These are phyloP conservation scores for Tetrapyrgos nigripes DNA, from an alignment of 1,284 basidiomycete species.

Conservation along the genomic window DNA sequence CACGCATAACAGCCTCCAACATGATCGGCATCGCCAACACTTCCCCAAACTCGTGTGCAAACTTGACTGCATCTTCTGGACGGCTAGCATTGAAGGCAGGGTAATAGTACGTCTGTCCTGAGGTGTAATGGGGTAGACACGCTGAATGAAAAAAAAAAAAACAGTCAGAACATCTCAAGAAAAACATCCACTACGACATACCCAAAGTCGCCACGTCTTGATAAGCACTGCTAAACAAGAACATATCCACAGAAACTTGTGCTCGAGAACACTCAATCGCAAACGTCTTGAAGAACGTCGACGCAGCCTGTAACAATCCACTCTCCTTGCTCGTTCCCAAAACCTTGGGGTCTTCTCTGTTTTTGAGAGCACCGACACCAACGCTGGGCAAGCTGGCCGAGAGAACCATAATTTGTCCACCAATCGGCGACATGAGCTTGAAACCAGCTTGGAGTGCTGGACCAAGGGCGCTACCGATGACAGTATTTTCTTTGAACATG, in stretches of 20 bases:
- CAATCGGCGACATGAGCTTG: slow-evolving; percentile 88
- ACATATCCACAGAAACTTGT: slow-evolving; percentile 99
- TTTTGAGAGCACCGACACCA: slow-evolving; percentile 93
- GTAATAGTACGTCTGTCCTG: slow-evolving; percentile 98
- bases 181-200: slow-evolving; percentile 35
- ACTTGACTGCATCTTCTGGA: slow-evolving; percentile 96
- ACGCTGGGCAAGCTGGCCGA: slow-evolving; percentile 88
- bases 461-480: slow-evolving; percentile 94
- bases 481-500: slow-evolving; percentile 96
- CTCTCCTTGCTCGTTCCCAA: slow-evolving; percentile 91
- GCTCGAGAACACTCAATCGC: slow-evolving; percentile 98
- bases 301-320: slow-evolving; percentile 85
- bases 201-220: slow-evolving; percentile 95
- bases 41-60: slow-evolving; percentile 96
- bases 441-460: slow-evolving; percentile 95
- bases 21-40: slow-evolving; percentile 95
- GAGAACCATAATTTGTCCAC: slow-evolving; percentile 95
- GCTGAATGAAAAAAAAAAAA: slow-evolving; percentile 49
- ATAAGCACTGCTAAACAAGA: slow-evolving; percentile 93
- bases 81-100: slow-evolving; percentile 96
- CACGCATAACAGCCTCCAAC: slow-evolving; percentile 97
- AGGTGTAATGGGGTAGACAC: slow-evolving; percentile 96
- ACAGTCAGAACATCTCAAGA: not conserved
- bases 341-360: slow-evolving; percentile 95
- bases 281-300: slow-evolving; percentile 98